A percentile compares a stretch with the other conserved stretches of the same genome.
Conservation (phyloP, 1,284 basidiomycete genomes). For the Sporisorium exsertum region DNA sequence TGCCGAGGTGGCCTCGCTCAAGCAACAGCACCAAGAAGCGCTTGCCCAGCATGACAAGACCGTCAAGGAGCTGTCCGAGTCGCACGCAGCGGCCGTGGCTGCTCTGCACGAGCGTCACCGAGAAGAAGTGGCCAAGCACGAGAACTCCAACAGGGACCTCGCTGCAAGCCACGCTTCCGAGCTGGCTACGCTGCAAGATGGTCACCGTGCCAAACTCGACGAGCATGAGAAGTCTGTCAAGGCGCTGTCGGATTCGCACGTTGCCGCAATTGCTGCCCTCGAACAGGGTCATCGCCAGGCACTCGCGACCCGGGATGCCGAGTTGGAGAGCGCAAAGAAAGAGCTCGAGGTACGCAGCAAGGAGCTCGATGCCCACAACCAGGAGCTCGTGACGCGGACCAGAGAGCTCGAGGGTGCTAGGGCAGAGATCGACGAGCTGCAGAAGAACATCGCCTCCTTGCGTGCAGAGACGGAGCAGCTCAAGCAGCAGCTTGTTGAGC, state of each 20-base stretch:
- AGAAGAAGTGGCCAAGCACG: conserved; percentile 7
- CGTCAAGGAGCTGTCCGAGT: conserved; percentile 9
- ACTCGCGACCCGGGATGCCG: conserved; percentile 21
- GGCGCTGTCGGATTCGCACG: conserved; percentile 22
- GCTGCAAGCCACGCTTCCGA: conserved; percentile 18
- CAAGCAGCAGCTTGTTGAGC: conserved; percentile 31
- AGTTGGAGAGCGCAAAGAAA: conserved; percentile 13
- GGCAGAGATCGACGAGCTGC: conserved; percentile 40
- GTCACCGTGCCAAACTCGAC: conserved; percentile 19
- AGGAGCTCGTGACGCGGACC: conserved; percentile 18
- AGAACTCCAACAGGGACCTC: conserved; percentile 17
- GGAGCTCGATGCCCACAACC: conserved; percentile 6
- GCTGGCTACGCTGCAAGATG: conserved; percentile 17
- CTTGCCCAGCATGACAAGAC: conserved; percentile 17
- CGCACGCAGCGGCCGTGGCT: conserved; percentile 18
- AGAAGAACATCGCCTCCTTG: conserved; percentile 31
- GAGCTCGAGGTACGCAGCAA: conserved; percentile 18
- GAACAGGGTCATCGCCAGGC: conserved; percentile 28
- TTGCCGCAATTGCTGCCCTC: conserved; percentile 24
- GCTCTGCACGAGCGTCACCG: conserved; percentile 17
- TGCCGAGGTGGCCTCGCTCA: conserved; percentile 16
- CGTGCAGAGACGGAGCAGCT: conserved; percentile 39
- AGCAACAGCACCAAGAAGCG: conserved; percentile 8
- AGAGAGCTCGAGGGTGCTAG: conserved; percentile 30
- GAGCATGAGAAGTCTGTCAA: conserved; percentile 22